phyloP scores from a whole-genome alignment of 1,284 basidiomycete genomes.

The Trichosporon sp. region DNA sequence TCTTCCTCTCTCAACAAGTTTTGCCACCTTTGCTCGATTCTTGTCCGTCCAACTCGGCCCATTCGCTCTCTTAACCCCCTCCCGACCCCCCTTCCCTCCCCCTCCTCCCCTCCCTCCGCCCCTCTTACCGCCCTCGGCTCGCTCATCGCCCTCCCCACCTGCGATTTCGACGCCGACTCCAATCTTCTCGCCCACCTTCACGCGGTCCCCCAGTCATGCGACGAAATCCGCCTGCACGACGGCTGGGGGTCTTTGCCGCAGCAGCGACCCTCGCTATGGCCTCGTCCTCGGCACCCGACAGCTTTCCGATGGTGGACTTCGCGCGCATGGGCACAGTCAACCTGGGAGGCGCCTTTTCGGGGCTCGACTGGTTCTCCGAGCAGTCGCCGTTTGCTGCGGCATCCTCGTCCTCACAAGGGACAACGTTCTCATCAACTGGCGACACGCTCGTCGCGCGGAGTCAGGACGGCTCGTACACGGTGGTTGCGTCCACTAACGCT shows the following conservation, averaged over 20 bases:
- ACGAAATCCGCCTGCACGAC: conserved; percentile 27
- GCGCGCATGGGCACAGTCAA: conserved; percentile 84
- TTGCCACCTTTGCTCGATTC: neutral
- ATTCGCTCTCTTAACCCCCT: neutral
- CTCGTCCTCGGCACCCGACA: conserved; percentile 47
- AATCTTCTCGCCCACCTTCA: conserved; percentile 4
- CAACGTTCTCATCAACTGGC: conserved; percentile 33
- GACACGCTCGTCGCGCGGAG: conserved; percentile 36
- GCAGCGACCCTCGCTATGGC: conserved; percentile 25
- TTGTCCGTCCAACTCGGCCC: conserved; percentile 6
- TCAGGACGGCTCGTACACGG: conserved; percentile 24
- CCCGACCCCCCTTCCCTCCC: conserved; percentile 7
- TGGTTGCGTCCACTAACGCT: conserved; percentile 37
- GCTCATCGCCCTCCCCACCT: neutral
- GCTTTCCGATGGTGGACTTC: conserved; percentile 77
- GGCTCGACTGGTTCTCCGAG: conserved; percentile 58
- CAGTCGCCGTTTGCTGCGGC: conserved; percentile 34
- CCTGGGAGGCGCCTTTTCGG: conserved; percentile 77
- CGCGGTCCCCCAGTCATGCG: conserved; percentile 14
- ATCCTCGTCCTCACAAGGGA: conserved; percentile 20
- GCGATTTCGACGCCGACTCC: neutral
- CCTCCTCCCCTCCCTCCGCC: neutral
- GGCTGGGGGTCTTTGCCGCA: conserved; percentile 20
- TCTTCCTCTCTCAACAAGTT: neutral
- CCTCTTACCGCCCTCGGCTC: neutral